Conservation (phyloP, 1,139 yeast species). For the Saccharomyces hybrid region DNA sequence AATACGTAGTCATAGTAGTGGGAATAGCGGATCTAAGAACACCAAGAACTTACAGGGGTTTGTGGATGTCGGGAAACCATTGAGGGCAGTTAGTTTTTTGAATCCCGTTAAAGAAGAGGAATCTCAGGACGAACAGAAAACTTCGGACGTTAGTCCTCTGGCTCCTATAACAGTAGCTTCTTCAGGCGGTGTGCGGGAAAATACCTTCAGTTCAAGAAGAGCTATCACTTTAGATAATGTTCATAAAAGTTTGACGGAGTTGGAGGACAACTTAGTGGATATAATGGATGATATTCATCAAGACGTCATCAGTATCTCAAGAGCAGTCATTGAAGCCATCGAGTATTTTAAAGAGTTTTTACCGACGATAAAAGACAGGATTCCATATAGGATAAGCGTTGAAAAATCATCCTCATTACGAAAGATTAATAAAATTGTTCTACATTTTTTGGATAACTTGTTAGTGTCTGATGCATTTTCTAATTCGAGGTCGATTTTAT, state of each 20-base stretch:
- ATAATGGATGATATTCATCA: conserved; percentile 50
- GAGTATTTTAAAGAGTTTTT: conserved; percentile 34
- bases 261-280: conserved; percentile 42
- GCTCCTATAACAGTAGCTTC: neutral
- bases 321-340: conserved; percentile 50
- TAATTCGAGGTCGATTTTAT: conserved; percentile 54
- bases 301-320: conserved; percentile 49
- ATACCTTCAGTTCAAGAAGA: neutral
- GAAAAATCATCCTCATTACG: conserved; percentile 38
- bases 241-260: conserved; percentile 27
- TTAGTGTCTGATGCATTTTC: conserved; percentile 56
- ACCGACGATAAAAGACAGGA: conserved; percentile 5
- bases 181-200: neutral
- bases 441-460: conserved; percentile 64
- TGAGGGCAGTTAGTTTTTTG: conserved; percentile 30
- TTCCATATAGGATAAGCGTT: conserved; percentile 20
- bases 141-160: neutral
- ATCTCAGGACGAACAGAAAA: conserved; percentile 14
- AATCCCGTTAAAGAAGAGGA: conserved; percentile 31
- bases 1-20: neutral
- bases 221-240: conserved; percentile 16
- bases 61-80: conserved; percentile 35
- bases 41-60: conserved; percentile 3
- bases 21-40: conserved; percentile 6
- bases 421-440: conserved; percentile 49